Conservation (phyloP, 1,284 basidiomycete species). For the Puccinia coronata region DNA sequence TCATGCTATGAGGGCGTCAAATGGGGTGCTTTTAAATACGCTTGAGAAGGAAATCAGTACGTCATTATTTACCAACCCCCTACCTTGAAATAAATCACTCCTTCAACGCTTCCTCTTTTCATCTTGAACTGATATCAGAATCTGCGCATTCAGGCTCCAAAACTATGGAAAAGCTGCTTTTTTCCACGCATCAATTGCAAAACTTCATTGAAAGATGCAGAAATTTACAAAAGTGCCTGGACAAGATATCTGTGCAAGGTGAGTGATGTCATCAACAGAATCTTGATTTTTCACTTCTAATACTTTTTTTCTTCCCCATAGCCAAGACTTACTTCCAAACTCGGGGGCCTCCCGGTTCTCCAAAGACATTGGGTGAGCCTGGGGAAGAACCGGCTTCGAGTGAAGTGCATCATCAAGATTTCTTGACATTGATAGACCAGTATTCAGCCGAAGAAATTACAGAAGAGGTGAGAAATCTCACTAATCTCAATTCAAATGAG, state of each 20-base stretch:
- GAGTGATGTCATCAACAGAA: neutral
- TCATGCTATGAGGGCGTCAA: neutral
- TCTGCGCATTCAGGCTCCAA: constrained; percentile 6
- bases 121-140: neutral
- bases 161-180: constrained; percentile 6
- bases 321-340: neutral
- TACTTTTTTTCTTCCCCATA: neutral
- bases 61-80: neutral
- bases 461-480: constrained; percentile 13
- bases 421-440: constrained; percentile 17
- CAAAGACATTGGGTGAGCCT: neutral
- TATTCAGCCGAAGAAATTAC: constrained; percentile 16
- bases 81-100: neutral
- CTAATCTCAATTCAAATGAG: neutral
- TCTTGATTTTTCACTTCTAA: neutral
- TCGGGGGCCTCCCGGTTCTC: neutral
- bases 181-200: constrained; percentile 4
- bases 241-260: constrained; percentile 6
- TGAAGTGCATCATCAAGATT: neutral
- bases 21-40: neutral
- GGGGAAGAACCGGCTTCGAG: neutral
- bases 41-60: constrained; percentile 17
- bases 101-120: too few species aligned
- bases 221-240: constrained; percentile 6
- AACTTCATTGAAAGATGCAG: neutral